Conservation (phyloP, 139 green algal genomes). For the Chlamydomonas schloesseri region DNA sequence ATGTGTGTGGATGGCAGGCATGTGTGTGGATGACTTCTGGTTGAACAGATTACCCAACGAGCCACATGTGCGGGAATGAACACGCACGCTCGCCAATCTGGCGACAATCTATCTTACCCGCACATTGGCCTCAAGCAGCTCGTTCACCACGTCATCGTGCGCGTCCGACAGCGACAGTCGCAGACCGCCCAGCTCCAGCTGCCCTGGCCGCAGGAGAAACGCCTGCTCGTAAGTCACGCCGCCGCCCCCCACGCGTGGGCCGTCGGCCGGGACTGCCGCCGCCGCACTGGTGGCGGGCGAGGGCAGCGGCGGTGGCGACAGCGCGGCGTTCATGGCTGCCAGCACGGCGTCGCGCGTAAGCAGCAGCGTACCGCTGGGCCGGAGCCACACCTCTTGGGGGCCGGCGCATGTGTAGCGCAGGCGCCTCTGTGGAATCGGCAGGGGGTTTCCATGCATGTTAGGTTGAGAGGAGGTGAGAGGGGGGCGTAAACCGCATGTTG, state of each 20-base stretch:
- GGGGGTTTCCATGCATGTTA: no score
- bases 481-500: no score
- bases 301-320: background rate
- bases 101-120: no score
- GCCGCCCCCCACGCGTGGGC: no score
- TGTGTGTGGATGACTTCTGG: no score
- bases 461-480: no score
- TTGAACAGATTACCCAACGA: no score
- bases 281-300: no score
- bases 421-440: background rate
- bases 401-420: background rate
- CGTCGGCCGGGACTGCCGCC: no score
- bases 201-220: background rate
- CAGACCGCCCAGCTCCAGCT: constrained; percentile 1
- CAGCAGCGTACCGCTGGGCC: background rate
- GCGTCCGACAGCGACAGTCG: constrained; percentile 27
- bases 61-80: no score
- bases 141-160: constrained; percentile 13
- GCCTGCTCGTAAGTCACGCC: constrained; percentile 20
- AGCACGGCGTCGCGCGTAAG: background rate
- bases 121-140: background rate
- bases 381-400: constrained; percentile 4
- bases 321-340: background rate
- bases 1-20: no score
- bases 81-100: no score